Conservation (phyloP, 2,329 filamentous ascomycete species). For the Fusarium sp. region DNA sequence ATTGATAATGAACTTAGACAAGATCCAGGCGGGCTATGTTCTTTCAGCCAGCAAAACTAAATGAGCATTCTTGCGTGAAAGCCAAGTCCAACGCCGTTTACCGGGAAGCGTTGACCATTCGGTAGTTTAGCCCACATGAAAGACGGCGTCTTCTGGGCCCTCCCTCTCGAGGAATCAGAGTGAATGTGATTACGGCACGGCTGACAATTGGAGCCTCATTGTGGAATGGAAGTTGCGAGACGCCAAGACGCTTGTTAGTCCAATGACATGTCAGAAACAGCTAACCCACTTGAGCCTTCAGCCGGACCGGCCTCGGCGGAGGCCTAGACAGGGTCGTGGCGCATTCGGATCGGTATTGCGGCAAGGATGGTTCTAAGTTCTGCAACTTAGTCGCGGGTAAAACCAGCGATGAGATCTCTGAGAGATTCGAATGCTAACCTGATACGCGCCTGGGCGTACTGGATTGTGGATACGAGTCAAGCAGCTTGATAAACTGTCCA, state of each 20-base stretch:
- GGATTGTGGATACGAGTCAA: constrained; percentile 9
- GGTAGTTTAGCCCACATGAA: constrained; percentile 26
- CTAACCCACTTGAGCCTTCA: constrained; percentile 28
- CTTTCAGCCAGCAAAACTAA: constrained; percentile 4
- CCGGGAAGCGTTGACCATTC: constrained; percentile 15
- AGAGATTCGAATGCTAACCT: neutral
- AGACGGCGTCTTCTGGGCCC: constrained; percentile 20
- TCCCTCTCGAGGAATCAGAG: constrained; percentile 39
- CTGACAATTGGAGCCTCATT: constrained; percentile 42
- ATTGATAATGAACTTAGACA: constrained; percentile 6
- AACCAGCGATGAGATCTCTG: constrained; percentile 14
- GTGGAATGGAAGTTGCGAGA: constrained; percentile 32
- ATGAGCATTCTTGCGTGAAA: constrained; percentile 1
- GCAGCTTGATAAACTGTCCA: neutral
- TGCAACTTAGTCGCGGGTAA: constrained; percentile 4
- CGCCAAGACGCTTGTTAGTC: constrained; percentile 35
- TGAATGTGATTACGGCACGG: constrained; percentile 30
- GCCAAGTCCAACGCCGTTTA: constrained; percentile 18
- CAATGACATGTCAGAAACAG: constrained; percentile 35
- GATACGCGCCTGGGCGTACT: constrained; percentile 7
- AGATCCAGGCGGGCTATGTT: neutral
- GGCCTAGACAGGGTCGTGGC: neutral
- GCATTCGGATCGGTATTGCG: constrained; percentile 2
- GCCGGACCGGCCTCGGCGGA: constrained; percentile 13
- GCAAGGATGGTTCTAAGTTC: constrained; percentile 3